Evolutionary conservation across 805 yeast species (phyloP), one percentile per base, ranked within the genome.

Genomic region (Yarrowia deformans): DNA sequence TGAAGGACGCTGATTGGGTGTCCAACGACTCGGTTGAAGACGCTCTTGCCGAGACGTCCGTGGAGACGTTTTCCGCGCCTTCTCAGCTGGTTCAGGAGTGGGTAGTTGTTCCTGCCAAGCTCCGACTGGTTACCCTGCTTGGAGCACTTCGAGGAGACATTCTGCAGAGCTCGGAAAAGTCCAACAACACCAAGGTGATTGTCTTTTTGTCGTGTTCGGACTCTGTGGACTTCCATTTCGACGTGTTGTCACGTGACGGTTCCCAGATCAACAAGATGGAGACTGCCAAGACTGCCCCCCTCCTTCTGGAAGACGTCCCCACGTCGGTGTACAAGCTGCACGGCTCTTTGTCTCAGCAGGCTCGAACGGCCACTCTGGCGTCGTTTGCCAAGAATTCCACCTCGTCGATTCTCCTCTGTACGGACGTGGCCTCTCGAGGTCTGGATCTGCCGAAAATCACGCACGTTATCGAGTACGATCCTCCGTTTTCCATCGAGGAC

Each of bases 401-500:
- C 69, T 70, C 58, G 29, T 83, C 89, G 1, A 83, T 95, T 23
- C 82, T 95, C 74, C 86, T 95, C 73, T 94, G 98, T 82, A 95
- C 99, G 0, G 99, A 95, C 83, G 98, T 95, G 71, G 99, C 98
- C 0, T 88, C 98, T 42, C 87, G 99, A 80, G 99, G 99, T 71
- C 83, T 95, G 71, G 99, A 95, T 82, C 81, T 95, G 69, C 97
- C 97, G 1, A 84, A 87, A 64, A 91, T 95, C 70, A 86, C 95
- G 55, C 86, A 89, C 60, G 97, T 95, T 40, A 83, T 95, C 19
- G 99, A 95, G 78, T 89, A 88, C 74, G 99, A 95, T 77, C 97
- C 99, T 2, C 97, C 99, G 6, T 93, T 94, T 75, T 85, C 95
- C 1, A 83, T 92, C 6, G 98, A 93, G 72, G 99, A 95, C 77